Evolutionary conservation across 345 rosid genomes (phyloP), one percentile per base, ranked within the genome.

Genomic region (Diplotaxis tenuifolia): DNA sequence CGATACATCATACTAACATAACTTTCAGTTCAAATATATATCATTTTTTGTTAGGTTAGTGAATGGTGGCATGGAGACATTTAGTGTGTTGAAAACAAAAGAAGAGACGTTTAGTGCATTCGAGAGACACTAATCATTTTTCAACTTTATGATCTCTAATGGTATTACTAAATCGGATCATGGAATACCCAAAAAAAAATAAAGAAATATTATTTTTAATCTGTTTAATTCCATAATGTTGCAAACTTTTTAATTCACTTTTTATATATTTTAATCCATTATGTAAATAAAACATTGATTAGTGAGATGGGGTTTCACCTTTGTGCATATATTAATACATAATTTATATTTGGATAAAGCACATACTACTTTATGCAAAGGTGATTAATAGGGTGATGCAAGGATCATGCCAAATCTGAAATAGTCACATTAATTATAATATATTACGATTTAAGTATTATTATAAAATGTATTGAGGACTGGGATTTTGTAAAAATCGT

Each of bases 341-440:
- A 12, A 16, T 36, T 32, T 22, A 21, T 66, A 16, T 59, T 15
- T 68, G 50, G 70, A 54, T 68, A 75, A 75, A 75, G 70, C 52
- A 62, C 8, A 62, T 21, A 52, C 20, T 54, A 56, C 67, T 68
- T 68, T 61, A 50, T 52, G 64, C 63, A 34, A 68, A 75, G 69
- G 68, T 75, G 66, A 76, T 54, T 50, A 36, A 14, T 9, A 50
- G 40, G 59, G 47, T 36, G 57, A 40, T 60, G 69, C 74, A 75
- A 40, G 75, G 70, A 55, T 76, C 75, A 70, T 76, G 75, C 75
- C 62, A 70, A 70, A 70, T 64, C 57, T 76, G 72, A 76, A 70
- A 6, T 9, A 47, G 61, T 76, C 71, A 69, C 36, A 62, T 28
- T 22, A 59, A n/a, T n/a, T 63, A 56, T 21, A n/a, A 59, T 69